Base-by-base conservation (phyloP, 495 filamentous ascomycete genomes). In the Penicillium soppii region DNA sequence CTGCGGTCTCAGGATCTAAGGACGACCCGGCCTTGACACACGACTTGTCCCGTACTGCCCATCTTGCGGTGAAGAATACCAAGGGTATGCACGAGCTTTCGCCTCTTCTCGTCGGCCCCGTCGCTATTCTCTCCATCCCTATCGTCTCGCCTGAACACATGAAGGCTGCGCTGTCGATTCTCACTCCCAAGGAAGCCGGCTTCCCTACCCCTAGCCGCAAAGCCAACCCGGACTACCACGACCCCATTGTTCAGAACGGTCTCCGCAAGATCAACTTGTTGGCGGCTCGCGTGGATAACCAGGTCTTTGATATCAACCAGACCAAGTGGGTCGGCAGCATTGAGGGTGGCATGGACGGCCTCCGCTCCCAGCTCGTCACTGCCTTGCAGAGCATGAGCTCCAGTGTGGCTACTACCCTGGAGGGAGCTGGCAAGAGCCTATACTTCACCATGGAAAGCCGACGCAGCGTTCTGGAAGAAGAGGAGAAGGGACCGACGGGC, bases 321-420 rank as follows among this genome's bases (percentile, higher is more conserved):
- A 75, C 89, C 48, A 87, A 84, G 65, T 94, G 89, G 88, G 82
- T 97, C 43, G 89, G 87, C 35, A 79, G 82, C n/a, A 88, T 97
- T 61, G 78, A 87, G 58, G 87, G 86, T 43, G 91, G 91, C 9
- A 63, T 96, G 50, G 90, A 92, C 23, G 85, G 86, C 16, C 75
- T 97, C 56, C 80, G 92, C 50, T 87, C 82, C 23, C 87, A 95
- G 76, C 75, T 99, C 54, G 84, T 96, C 22, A 70, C 64, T 55
- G 79, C 92, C 69, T 72, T 97, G 70, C 85, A 89, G 66, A 82
- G 80, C 59, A 78, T 89, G 57, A 89, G 88, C 26, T 82, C 84
- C 29, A 81, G 86, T 50, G 61, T 97, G 42, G 87, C 89, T 30
- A 83, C 66, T 57, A 76, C 81, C 19, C 65, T 97, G 68, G 91